These are phyloP conservation scores for Haplosporangium sp. DNA, from an alignment of 371 early-diverging fungal species.

Conservation along the genomic window DNA sequence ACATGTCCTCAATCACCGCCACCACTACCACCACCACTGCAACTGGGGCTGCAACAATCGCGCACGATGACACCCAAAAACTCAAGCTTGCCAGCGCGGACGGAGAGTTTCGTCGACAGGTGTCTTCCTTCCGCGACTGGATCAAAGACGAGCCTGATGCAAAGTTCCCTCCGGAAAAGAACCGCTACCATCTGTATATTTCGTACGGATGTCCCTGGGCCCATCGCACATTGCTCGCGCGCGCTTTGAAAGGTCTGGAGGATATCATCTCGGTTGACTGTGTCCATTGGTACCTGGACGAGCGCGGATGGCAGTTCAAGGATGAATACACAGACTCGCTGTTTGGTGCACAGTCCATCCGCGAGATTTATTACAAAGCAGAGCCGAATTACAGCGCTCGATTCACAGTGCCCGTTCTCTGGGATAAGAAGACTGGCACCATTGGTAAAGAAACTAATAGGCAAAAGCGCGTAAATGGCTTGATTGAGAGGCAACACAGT, in stretches of 20 bases:
- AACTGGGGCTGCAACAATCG: background rate
- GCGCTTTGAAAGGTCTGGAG: constrained; percentile 88
- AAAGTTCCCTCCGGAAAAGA: constrained; percentile 79
- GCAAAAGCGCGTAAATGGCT: background rate
- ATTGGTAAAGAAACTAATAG: constrained; percentile 66
- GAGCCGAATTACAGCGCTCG: constrained; percentile 63
- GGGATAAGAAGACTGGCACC: constrained; percentile 89
- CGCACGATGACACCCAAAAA: background rate
- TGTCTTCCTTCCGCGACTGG: constrained; percentile 80
- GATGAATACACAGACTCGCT: constrained; percentile 83
- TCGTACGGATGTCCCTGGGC: constrained; percentile 92
- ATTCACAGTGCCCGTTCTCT: constrained; percentile 88
- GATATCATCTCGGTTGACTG: constrained; percentile 80
- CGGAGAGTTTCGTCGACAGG: constrained; percentile 87
- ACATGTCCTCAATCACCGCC: background rate
- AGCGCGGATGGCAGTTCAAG: constrained; percentile 85
- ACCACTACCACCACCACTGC: background rate
- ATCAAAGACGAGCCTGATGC: constrained; percentile 67
- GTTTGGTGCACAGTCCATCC: constrained; percentile 73
- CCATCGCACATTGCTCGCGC: constrained; percentile 84
- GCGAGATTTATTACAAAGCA: constrained; percentile 90
- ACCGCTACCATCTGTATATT: constrained; percentile 80
- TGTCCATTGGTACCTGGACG: constrained; percentile 81
- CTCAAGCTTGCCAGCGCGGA: constrained; percentile 76
- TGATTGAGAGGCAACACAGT: no score